Evolutionary conservation across 2,329 filamentous ascomycete species (phyloP).

Genomic region (Apiospora saccharicola): DNA sequence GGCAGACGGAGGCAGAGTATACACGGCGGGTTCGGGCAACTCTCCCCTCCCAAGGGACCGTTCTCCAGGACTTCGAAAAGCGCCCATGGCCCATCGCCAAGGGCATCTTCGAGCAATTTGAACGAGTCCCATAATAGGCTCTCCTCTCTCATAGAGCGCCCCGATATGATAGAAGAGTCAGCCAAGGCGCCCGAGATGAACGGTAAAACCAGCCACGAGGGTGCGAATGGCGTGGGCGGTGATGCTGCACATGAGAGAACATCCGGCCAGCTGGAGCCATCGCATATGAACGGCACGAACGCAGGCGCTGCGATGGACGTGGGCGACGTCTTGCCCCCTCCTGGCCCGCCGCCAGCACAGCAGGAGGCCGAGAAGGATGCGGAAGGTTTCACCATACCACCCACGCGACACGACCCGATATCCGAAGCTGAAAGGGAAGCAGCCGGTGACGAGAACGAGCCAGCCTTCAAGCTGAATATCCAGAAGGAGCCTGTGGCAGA

Average conservation of each 20-base stretch:
- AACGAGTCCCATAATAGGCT: slow-evolving; percentile 60
- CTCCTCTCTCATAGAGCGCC: slow-evolving; percentile 65
- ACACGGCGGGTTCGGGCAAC: slow-evolving; percentile 65
- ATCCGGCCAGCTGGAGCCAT: slow-evolving; percentile 35
- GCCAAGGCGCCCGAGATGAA: slow-evolving; percentile 42
- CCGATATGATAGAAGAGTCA: slow-evolving; percentile 47
- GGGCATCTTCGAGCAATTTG: slow-evolving; percentile 66
- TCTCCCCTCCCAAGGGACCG: slow-evolving; percentile 63
- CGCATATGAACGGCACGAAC: slow-evolving; percentile 56
- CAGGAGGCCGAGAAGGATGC: slow-evolving; percentile 64
- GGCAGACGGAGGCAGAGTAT: slow-evolving; percentile 71
- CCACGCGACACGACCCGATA: slow-evolving; percentile 68
- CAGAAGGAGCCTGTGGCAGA: slow-evolving; percentile 79
- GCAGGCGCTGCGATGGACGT: slow-evolving; percentile 48
- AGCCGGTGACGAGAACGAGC: slow-evolving; percentile 65
- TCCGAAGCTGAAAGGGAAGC: slow-evolving; percentile 77
- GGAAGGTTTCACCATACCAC: slow-evolving; percentile 80
- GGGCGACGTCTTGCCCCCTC: slow-evolving; percentile 59
- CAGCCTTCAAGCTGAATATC: slow-evolving; percentile 81
- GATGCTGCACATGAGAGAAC: slow-evolving; percentile 42
- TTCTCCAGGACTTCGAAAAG: slow-evolving; percentile 70
- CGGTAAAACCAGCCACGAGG: slow-evolving; percentile 49
- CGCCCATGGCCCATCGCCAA: slow-evolving; percentile 70
- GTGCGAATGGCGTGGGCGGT: slow-evolving; percentile 53
- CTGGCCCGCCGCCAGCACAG: slow-evolving; percentile 57